phyloP scores from a whole-genome alignment of 257 asterid species.

The Capsicum baccatum region DNA sequence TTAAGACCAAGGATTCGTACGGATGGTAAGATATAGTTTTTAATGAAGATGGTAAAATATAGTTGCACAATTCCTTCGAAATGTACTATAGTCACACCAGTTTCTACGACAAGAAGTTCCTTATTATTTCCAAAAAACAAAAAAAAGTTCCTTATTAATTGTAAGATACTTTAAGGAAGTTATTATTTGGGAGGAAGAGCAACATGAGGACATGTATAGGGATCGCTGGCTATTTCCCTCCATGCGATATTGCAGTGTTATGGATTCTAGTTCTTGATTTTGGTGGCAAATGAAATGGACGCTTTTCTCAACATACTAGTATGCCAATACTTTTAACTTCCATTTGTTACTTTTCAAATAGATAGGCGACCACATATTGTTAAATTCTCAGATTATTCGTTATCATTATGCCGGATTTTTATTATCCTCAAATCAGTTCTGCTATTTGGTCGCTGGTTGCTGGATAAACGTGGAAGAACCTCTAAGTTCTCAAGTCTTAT shows the following conservation, averaged over 20 bases:
- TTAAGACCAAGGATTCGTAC: constrained; percentile 91
- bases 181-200: constrained; percentile 16
- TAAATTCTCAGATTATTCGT: not conserved
- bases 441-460: not conserved
- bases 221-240: not conserved
- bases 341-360: not conserved
- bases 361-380: not conserved
- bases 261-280: constrained; percentile 12
- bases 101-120: not conserved
- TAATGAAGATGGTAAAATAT: constrained; percentile 62
- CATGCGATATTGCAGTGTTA: not conserved
- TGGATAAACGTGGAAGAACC: not conserved
- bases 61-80: not conserved
- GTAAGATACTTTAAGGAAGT: not conserved
- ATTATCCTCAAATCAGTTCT: not conserved
- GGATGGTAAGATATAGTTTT: constrained; percentile 62
- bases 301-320: not conserved
- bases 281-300: constrained; percentile 20
- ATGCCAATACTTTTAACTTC: not conserved
- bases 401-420: not conserved
- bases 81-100: not conserved
- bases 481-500: not conserved
- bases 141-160: not conserved
- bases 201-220: not conserved
- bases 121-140: not conserved